phyloP scores from a whole-genome alignment of 2,329 filamentous ascomycete species.

The Mycocentrospora acerina region DNA sequence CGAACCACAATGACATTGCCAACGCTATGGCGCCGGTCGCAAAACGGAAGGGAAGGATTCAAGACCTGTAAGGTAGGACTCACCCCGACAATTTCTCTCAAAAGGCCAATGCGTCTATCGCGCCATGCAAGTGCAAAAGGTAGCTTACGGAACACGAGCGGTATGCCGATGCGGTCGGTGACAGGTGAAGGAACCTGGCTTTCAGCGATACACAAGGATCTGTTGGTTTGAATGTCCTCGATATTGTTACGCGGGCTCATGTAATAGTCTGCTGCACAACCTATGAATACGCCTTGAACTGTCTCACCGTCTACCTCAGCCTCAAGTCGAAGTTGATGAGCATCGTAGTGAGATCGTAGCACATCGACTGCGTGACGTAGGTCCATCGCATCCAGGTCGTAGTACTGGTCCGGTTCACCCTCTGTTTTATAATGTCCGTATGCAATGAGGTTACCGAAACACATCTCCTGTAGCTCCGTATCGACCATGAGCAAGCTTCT shows the following conservation, averaged over 20 bases:
- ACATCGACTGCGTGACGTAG: constrained; percentile 14
- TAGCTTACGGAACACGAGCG: constrained; percentile 6
- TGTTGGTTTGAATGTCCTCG: background rate
- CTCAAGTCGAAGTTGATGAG: background rate
- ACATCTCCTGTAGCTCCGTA: constrained; percentile 1
- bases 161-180: constrained; percentile 12
- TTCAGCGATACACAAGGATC: background rate
- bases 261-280: constrained; percentile 10
- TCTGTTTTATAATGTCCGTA: background rate
- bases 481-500: constrained; percentile 2
- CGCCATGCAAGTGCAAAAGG: constrained; percentile 9
- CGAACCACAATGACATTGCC: constrained; percentile 7
- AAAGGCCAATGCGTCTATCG: too few species aligned
- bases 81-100: too few species aligned
- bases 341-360: constrained; percentile 1
- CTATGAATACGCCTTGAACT: constrained; percentile 11
- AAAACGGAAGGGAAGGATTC: background rate
- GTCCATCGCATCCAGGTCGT: constrained; percentile 6
- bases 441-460: constrained; percentile 1
- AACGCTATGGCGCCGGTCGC: too few species aligned
- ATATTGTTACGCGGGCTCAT: background rate
- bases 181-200: constrained; percentile 9
- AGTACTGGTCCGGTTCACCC: background rate
- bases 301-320: background rate
- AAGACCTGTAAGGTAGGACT: too few species aligned